Percentiles rank a stretch among this genome's conserved stretches.
These are phyloP conservation scores for Rhytidhysteron rufulum DNA, from an alignment of 2,329 filamentous ascomycete species.

Conservation along the genomic window DNA sequence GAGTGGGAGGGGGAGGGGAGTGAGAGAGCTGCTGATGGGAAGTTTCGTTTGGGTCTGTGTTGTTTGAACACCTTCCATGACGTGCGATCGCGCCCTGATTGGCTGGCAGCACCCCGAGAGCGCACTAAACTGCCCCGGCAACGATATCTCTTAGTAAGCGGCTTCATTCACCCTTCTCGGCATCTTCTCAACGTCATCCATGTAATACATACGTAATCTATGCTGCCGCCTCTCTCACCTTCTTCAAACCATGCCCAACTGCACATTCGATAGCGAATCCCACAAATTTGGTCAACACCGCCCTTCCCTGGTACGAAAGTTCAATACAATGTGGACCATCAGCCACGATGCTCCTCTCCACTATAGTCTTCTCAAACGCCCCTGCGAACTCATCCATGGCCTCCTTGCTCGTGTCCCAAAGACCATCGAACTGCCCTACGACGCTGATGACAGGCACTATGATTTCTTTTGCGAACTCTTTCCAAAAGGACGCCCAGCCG, in stretches of 20 bases:
- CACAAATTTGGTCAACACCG: neutral
- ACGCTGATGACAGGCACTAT: constrained; percentile 1
- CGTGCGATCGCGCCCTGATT: neutral
- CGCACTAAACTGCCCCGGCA: too few relatives aligned
- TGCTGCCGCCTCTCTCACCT: neutral
- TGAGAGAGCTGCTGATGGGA: neutral
- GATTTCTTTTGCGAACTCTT: neutral
- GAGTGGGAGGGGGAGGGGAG: neutral
- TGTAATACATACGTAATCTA: too few relatives aligned
- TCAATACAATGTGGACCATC: constrained; percentile 1
- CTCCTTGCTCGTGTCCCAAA: constrained; percentile 2
- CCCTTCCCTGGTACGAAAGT: neutral
- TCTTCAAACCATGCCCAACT: neutral
- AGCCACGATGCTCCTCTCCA: neutral
- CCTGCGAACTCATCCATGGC: neutral
- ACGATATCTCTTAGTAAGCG: too few relatives aligned
- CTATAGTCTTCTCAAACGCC: neutral
- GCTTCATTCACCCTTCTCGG: too few relatives aligned
- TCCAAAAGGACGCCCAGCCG: neutral
- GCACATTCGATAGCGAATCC: constrained; percentile 1
- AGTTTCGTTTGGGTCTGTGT: constrained; percentile 2
- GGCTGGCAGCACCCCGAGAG: too few relatives aligned
- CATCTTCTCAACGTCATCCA: too few relatives aligned
- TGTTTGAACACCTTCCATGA: too few relatives aligned
- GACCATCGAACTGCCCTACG: neutral